These are phyloP conservation scores for Neurospora crassa DNA, from an alignment of 2,329 filamentous ascomycete genomes.

Conservation along the genomic window DNA sequence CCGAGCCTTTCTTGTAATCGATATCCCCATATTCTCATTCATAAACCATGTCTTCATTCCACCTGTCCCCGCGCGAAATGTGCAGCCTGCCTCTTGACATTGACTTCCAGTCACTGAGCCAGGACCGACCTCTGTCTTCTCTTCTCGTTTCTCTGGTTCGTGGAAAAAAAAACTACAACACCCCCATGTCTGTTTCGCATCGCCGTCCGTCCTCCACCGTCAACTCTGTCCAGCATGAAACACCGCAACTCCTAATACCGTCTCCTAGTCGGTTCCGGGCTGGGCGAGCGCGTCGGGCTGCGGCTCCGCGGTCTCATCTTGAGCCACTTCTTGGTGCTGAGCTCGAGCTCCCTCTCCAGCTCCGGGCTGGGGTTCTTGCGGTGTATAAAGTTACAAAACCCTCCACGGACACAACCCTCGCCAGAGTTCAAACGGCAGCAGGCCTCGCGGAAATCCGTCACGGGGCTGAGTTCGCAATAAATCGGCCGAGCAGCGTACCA, in stretches of 20 bases:
- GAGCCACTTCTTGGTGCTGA: constrained; percentile 95
- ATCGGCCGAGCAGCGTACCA: constrained; percentile 97
- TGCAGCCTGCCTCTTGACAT: neutral
- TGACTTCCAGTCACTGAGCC: neutral
- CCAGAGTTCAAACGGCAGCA: constrained; percentile 92
- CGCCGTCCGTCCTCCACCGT: neutral
- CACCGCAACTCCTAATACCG: constrained; percentile 40
- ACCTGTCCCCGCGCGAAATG: neutral
- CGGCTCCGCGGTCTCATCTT: constrained; percentile 72
- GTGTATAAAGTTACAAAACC: constrained; percentile 99
- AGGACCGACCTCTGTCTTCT: neutral
- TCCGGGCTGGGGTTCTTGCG: constrained; percentile 88
- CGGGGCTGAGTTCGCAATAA: constrained; percentile 94
- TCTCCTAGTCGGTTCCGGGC: constrained; percentile 71
- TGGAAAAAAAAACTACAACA: neutral
- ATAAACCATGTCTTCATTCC: neutral
- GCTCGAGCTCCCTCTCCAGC: constrained; percentile 75
- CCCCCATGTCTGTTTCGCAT: neutral
- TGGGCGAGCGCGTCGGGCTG: constrained; percentile 73
- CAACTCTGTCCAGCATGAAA: neutral
- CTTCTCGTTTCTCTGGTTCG: neutral
- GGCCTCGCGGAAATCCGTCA: constrained; percentile 96
- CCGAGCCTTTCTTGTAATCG: neutral
- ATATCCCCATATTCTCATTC: neutral
- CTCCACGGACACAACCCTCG: constrained; percentile 89